phyloP scores from a whole-genome alignment of 2,329 filamentous ascomycete species.

The Dichotomopilus funicola region DNA sequence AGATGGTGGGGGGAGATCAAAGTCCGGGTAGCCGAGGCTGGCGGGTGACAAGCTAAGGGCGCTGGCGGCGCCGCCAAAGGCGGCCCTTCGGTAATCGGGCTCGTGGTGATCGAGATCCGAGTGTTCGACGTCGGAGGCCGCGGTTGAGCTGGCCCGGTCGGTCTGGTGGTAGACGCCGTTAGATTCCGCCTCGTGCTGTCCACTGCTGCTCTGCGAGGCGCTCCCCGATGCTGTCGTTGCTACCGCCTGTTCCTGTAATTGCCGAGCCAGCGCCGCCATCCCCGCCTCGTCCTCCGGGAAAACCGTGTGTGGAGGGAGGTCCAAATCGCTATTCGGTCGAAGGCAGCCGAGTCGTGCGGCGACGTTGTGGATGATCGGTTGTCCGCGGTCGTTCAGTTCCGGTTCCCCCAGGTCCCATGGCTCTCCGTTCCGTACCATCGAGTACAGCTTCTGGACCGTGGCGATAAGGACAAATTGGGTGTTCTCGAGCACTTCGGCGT shows the following conservation, averaged over 20 bases:
- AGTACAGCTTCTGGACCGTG: conserved; percentile 59
- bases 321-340: conserved; percentile 53
- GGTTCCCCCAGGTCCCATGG: conserved; percentile 58
- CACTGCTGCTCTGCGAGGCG: conserved; percentile 1
- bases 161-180: conserved; percentile 20
- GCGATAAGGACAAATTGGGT: conserved; percentile 59
- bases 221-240: conserved; percentile 30
- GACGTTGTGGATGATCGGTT: conserved; percentile 60
- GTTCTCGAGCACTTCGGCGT: conserved; percentile 59
- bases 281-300: conserved; percentile 58
- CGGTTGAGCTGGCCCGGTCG: conserved; percentile 47
- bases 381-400: conserved; percentile 55
- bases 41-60: conserved; percentile 47
- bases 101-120: conserved; percentile 48
- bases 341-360: conserved; percentile 59
- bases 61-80: conserved; percentile 34
- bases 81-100: conserved; percentile 45
- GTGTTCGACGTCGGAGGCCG: conserved; percentile 43
- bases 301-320: conserved; percentile 50
- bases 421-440: conserved; percentile 54
- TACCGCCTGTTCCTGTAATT: conserved; percentile 38
- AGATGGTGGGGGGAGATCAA: conserved; percentile 20
- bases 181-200: conserved; percentile 9
- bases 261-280: conserved; percentile 48
- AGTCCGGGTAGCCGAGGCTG: conserved; percentile 43